phyloP scores from a whole-genome alignment of 768 basidiomycete species.

The Pleurotus ostreatus region DNA sequence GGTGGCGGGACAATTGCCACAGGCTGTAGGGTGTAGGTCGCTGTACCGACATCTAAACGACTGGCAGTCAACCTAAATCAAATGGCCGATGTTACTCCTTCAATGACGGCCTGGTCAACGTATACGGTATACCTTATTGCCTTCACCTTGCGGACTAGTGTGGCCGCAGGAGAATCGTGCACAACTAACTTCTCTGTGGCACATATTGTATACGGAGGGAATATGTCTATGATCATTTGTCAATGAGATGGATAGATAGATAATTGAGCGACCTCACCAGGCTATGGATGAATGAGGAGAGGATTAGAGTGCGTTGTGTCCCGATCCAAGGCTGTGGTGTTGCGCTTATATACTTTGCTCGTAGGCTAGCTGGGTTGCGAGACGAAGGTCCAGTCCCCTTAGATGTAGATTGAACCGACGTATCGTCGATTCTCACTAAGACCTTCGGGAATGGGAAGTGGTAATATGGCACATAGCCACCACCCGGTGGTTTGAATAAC shows the following conservation, averaged over 20 bases:
- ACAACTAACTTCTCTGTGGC: slow-evolving; percentile 15
- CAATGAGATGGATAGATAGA: background rate
- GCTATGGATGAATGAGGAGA: background rate
- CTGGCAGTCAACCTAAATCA: slow-evolving; percentile 12
- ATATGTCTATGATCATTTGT: background rate
- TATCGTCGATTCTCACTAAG: slow-evolving; percentile 13
- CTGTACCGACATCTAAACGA: slow-evolving; percentile 15
- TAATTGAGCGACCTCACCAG: background rate
- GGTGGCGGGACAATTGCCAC: slow-evolving; percentile 8
- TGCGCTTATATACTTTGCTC: background rate
- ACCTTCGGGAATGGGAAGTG: background rate
- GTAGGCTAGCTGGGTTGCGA: background rate
- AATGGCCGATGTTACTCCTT: background rate
- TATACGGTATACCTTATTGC: background rate
- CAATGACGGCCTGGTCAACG: background rate
- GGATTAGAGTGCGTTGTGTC: background rate
- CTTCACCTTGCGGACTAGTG: slow-evolving; percentile 9
- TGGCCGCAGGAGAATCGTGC: slow-evolving; percentile 13
- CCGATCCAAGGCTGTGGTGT: background rate
- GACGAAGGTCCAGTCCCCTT: background rate
- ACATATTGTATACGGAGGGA: slow-evolving; percentile 8
- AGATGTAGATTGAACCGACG: background rate
- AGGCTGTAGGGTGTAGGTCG: slow-evolving; percentile 6
- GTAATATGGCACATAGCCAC: slow-evolving; percentile 2
- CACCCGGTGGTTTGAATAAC: slow-evolving; percentile 2